phyloP scores from a whole-genome alignment of 768 basidiomycete species.

The Hydnomerulius pinastri region DNA sequence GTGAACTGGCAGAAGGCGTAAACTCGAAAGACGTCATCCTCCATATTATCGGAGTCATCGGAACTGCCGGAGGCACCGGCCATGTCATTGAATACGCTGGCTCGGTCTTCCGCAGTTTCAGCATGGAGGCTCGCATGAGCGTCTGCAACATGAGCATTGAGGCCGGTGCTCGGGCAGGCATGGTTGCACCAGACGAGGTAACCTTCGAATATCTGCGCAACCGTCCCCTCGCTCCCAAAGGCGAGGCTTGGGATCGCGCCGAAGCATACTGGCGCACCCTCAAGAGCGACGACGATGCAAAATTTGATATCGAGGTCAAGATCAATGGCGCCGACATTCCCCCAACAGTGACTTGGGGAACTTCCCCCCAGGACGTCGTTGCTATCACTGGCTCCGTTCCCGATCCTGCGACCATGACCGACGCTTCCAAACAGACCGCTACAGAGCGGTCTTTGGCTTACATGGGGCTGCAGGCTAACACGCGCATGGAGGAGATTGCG shows the following conservation, averaged over 20 bases:
- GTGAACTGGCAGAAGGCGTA: slow-evolving; percentile 77
- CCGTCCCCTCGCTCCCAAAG: slow-evolving; percentile 80
- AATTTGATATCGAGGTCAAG: slow-evolving; percentile 80
- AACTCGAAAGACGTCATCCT: slow-evolving; percentile 90
- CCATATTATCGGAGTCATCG: slow-evolving; percentile 87
- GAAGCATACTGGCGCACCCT: slow-evolving; percentile 86
- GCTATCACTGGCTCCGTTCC: slow-evolving; percentile 83
- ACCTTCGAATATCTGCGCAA: slow-evolving; percentile 84
- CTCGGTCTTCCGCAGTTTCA: slow-evolving; percentile 80
- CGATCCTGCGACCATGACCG: slow-evolving; percentile 65
- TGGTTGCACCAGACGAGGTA: slow-evolving; percentile 88
- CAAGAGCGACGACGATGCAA: slow-evolving; percentile 77
- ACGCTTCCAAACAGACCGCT: slow-evolving; percentile 64
- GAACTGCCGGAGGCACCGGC: slow-evolving; percentile 94
- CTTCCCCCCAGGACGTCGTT: slow-evolving; percentile 86
- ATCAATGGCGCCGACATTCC: slow-evolving; percentile 84
- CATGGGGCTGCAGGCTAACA: slow-evolving; percentile 83
- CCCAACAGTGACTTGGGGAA: slow-evolving; percentile 92
- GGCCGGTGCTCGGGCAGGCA: slow-evolving; percentile 88
- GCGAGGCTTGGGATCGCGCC: slow-evolving; percentile 83
- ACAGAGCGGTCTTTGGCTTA: slow-evolving; percentile 78
- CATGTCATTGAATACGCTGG: slow-evolving; percentile 90
- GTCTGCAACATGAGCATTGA: slow-evolving; percentile 97
- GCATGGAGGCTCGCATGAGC: slow-evolving; percentile 91
- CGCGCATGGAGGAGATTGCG: slow-evolving; percentile 73